Base-by-base conservation (phyloP, 2,329 filamentous ascomycete species). In the Ascochyta koolunga region DNA sequence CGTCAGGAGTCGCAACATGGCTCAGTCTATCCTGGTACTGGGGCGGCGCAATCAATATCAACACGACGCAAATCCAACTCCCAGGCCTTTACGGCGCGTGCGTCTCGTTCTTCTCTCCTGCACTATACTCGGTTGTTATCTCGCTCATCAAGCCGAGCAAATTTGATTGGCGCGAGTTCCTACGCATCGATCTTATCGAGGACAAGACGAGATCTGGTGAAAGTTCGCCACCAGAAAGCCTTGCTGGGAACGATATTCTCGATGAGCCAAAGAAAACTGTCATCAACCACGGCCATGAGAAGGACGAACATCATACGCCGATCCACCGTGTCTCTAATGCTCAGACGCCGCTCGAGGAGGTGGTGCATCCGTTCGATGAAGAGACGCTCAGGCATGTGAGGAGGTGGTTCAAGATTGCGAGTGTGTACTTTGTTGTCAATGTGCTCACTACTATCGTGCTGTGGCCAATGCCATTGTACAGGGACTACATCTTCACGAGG, bases 381-480 rank as follows among this genome's bases (percentile, higher is more conserved):
- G 47, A 51, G 13, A 56, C 53, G 15, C 35, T 56, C 16, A 19
- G 53, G 6, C 53, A 56, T 35, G 27, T 56, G 18, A 22, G 48
- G 27, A 35, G 38, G 21, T 56, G 53, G 53, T 37, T 51, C 43
- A 56, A 56, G 38, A 56, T 56, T 11, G 53, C 53, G 21, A 51
- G 47, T 9, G 53, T 52, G 11, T 56, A 56, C 15, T 56, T 56
- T 18, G 48, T 56, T 24, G 35, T 56, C 32, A 56, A 56, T 29
- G 48, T 56, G 11, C 18, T 56, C 2, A 43, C 53, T 1, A 56
- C 53, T 3, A 56, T 56, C 0, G 80, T 96, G 1, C 82, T 96
- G n/a, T 96, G 91, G 91, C 91, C 91, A 0, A 93, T 96, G 82
- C 91, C 91, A 1, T 86, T 96, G 84, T 96, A 93, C 67, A 91